Conservation (phyloP, 768 basidiomycete genomes). For the Lactarius vividus region DNA sequence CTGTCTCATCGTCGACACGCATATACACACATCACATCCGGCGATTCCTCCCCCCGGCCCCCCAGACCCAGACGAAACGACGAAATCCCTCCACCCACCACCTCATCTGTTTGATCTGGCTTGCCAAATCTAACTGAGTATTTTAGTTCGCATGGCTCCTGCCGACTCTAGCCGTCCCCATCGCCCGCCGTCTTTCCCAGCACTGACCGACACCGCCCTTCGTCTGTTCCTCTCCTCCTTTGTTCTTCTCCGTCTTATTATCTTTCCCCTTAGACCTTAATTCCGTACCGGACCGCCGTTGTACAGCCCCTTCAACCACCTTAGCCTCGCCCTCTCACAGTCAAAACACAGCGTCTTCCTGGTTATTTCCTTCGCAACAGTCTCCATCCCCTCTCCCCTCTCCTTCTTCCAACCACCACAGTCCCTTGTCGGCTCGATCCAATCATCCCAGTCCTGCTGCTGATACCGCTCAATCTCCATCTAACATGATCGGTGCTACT, state of each 20-base stretch:
- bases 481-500: slow-evolving; percentile 29
- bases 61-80: not conserved
- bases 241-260: not conserved
- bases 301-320: slow-evolving; percentile 11
- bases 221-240: slow-evolving; percentile 3
- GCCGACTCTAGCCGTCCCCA: not conserved
- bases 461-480: slow-evolving; percentile 3
- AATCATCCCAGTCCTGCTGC: slow-evolving; percentile 5
- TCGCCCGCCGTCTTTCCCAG: not conserved
- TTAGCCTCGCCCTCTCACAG: not conserved
- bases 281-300: not conserved
- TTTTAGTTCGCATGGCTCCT: slow-evolving; percentile 15
- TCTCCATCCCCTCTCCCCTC: slow-evolving; percentile 11
- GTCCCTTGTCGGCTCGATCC: not conserved
- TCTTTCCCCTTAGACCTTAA: not conserved
- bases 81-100: not conserved
- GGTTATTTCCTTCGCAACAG: slow-evolving; percentile 7
- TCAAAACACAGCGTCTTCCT: slow-evolving; percentile 5
- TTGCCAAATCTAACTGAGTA: not conserved
- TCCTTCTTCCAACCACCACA: slow-evolving; percentile 7
- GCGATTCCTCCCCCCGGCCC: slow-evolving; percentile 16
- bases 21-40: slow-evolving; percentile 7
- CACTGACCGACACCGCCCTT: not conserved
- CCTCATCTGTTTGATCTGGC: not conserved
- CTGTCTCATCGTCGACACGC: not conserved